These are phyloP conservation scores for Ogataea trehaloabstinens DNA, from an alignment of 805 yeast genomes.

Conservation along the genomic window DNA sequence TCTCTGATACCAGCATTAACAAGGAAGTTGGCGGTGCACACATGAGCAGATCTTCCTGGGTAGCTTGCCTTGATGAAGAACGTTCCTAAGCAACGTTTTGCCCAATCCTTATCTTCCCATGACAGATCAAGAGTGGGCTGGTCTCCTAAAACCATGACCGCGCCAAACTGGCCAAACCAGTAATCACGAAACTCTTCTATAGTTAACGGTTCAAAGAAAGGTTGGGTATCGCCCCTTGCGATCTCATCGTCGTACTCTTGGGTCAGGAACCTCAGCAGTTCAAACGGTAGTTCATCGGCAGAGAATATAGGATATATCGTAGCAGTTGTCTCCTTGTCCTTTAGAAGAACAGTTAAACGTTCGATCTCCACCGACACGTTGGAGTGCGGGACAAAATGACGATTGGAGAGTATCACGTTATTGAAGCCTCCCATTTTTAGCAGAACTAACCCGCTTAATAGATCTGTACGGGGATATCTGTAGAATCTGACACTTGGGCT, in stretches of 20 bases:
- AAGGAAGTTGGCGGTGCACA: conserved; percentile 84
- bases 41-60: conserved; percentile 90
- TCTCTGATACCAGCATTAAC: conserved; percentile 93
- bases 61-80: conserved; percentile 83
- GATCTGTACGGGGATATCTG: too few species aligned
- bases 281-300: conserved; percentile 68
- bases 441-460: not conserved
- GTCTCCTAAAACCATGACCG: conserved; percentile 78
- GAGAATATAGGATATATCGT: conserved; percentile 84
- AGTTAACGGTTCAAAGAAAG: conserved; percentile 77
- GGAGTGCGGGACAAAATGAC: conserved; percentile 31
- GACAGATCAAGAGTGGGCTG: conserved; percentile 43
- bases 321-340: conserved; percentile 90
- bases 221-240: conserved; percentile 82
- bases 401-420: conserved; percentile 28
- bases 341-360: conserved; percentile 72
- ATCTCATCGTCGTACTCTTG: conserved; percentile 95
- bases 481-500: too few species aligned
- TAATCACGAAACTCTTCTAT: conserved; percentile 74
- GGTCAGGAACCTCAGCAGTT: conserved; percentile 72
- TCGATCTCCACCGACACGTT: conserved; percentile 37
- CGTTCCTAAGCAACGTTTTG: conserved; percentile 86
- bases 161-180: conserved; percentile 89
- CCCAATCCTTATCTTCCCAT: conserved; percentile 65
- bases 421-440: conserved; percentile 31